Evolutionary conservation across 805 yeast species (phyloP).

Genomic region (Kazachstania africana): DNA sequence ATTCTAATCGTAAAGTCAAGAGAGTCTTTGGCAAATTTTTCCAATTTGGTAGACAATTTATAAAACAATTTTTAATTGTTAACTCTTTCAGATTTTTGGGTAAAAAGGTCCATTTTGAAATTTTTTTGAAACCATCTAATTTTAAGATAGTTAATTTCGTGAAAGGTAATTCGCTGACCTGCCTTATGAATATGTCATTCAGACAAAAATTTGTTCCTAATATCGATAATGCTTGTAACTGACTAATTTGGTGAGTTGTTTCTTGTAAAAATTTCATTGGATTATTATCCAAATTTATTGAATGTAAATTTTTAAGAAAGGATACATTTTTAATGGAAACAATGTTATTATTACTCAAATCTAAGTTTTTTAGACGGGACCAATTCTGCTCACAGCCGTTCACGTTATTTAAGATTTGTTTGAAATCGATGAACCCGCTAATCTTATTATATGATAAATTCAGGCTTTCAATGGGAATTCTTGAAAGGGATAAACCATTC

Average conservation of each 20-base stretch:
- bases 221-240: neutral
- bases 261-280: constrained; percentile 10
- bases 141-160: neutral
- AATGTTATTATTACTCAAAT: constrained; percentile 15
- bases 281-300: constrained; percentile 15
- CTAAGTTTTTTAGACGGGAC: constrained; percentile 14
- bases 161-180: constrained; percentile 2
- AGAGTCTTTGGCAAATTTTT: constrained; percentile 6
- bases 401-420: constrained; percentile 7
- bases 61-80: constrained; percentile 4
- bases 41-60: constrained; percentile 8
- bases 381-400: constrained; percentile 6
- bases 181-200: too few relatives aligned
- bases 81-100: constrained; percentile 2
- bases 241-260: neutral
- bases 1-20: constrained; percentile 5
- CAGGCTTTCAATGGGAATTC: constrained; percentile 5
- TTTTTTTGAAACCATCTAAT: constrained; percentile 4
- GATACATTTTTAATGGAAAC: constrained; percentile 12
- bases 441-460: constrained; percentile 15
- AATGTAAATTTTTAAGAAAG: constrained; percentile 8
- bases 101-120: constrained; percentile 1
- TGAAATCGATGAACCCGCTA: constrained; percentile 17
- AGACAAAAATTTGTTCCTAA: neutral
- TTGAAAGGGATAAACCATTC: constrained; percentile 5